Evolutionary conservation across 2,329 filamentous ascomycete genomes (phyloP).

Genomic region (Pezicula rhizophila): DNA sequence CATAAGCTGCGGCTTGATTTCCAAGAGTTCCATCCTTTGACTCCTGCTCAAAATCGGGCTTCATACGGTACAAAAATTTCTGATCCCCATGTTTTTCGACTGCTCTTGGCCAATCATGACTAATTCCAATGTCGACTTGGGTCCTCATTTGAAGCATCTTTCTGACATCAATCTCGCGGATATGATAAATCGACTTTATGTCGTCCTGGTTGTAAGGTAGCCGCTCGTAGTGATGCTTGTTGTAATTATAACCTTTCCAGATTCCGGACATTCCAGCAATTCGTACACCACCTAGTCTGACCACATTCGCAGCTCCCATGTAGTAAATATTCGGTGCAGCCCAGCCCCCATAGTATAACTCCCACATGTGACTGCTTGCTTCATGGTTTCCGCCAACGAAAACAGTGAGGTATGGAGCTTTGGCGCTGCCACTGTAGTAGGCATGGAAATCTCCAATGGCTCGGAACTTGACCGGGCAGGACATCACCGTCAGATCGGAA

Average conservation of each 20-base stretch:
- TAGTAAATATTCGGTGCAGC: slow-evolving; percentile 97
- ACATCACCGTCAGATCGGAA: slow-evolving; percentile 80
- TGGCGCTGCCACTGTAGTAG: slow-evolving; percentile 77
- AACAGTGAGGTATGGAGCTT: slow-evolving; percentile 81
- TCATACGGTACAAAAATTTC: slow-evolving; percentile 61
- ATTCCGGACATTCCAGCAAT: slow-evolving; percentile 91
- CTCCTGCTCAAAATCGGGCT: slow-evolving; percentile 70
- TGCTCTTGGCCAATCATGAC: slow-evolving; percentile 89
- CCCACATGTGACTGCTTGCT: slow-evolving; percentile 81
- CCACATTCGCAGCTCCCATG: slow-evolving; percentile 83
- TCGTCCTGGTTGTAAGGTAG: slow-evolving; percentile 77
- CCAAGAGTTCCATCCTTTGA: slow-evolving; percentile 71
- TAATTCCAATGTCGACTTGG: slow-evolving; percentile 85
- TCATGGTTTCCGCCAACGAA: slow-evolving; percentile 97
- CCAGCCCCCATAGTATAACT: slow-evolving; percentile 96
- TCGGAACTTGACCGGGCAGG: slow-evolving; percentile 83
- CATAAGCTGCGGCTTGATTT: slow-evolving; percentile 69
- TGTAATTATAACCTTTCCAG: slow-evolving; percentile 88
- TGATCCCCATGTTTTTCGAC: slow-evolving; percentile 75
- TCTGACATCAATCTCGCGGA: slow-evolving; percentile 82
- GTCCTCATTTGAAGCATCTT: slow-evolving; percentile 81
- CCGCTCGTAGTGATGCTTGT: slow-evolving; percentile 75
- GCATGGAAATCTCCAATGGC: slow-evolving; percentile 86
- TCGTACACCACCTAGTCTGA: slow-evolving; percentile 76
- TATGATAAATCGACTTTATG: slow-evolving; percentile 78